Base-by-base conservation (phyloP, 805 yeast species). In the Saccharomyces eubayanus region DNA sequence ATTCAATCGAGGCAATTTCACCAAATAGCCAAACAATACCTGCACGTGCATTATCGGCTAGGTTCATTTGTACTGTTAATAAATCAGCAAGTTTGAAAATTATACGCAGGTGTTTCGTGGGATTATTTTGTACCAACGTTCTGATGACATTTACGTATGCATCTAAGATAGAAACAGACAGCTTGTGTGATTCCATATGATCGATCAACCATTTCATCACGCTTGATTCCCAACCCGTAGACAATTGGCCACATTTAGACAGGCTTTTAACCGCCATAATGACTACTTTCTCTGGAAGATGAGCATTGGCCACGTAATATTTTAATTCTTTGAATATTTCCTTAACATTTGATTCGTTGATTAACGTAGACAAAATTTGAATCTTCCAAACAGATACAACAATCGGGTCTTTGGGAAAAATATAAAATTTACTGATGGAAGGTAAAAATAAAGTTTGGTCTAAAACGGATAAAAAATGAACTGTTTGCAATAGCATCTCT, bases 1-100 rank as follows among this genome's bases (percentile, higher is more conserved):
- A 72, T 40, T 74, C 75, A 29, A 71, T 62, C 14, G 65, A 68
- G 0, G 84, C 76, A 64, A 84, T 85, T 63, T 94, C 97, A 4
- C 98, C 97, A 51, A 92, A 78, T 9, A 92, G 75, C 98, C 98
- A 94, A 6, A 92, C 77, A 10, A 91, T 83, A 48, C 92, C 86
- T 1, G 96, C 89, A 59, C 83, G 81, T 0, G 98, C 95, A 16
- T 72, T 69, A 46, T 73, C 72, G 2, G 67, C 64, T 24, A 75
- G 55, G 8, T 62, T 52, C 3, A 50, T 54, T 31, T 59, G 51
- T 5, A 58, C 57, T 11, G 63, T 62, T 8, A 76, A 55, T 1
- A 75, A 57, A 12, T 60, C 59, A 1, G 79, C 72, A 16, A 89
- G 71, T 51, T 78, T 77, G 30, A 81, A 74, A 12, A 86, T 77